A percentile compares a stretch with the other conserved stretches of the same genome.
Evolutionary conservation across 768 basidiomycete genomes (phyloP).

Genomic region (Tephrocybe sp.): DNA sequence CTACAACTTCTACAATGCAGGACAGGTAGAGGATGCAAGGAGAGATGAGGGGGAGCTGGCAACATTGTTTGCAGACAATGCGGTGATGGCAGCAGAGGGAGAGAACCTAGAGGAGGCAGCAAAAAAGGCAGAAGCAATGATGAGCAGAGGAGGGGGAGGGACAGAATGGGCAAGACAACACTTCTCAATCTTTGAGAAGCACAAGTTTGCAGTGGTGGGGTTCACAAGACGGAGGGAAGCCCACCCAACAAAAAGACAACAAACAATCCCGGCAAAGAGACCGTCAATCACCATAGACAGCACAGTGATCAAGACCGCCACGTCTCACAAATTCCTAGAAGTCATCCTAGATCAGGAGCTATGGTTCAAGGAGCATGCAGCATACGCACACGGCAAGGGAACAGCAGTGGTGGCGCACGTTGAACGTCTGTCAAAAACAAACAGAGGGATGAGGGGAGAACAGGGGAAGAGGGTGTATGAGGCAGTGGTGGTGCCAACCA

Average conservation of each 20-base stretch:
- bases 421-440: too few species aligned
- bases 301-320: too few species aligned
- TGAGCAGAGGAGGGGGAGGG: not conserved
- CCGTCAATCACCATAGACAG: not conserved
- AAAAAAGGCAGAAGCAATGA: not conserved
- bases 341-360: constrained; percentile 17
- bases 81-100: not conserved
- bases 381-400: constrained; percentile 4
- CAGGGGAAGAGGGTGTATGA: too few species aligned
- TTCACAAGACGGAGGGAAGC: not conserved
- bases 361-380: constrained; percentile 12
- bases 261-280: not conserved
- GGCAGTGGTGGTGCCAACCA: too few species aligned
- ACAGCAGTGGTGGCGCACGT: not conserved
- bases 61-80: not conserved
- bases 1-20: constrained; percentile 2
- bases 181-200: not conserved
- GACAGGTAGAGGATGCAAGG: not conserved
- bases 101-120: not conserved
- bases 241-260: not conserved
- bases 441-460: too few species aligned
- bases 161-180: not conserved
- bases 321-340: constrained; percentile 11
- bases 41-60: constrained; percentile 4
- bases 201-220: not conserved